Percentiles rank a stretch among this genome's conserved stretches.
phyloP scores from a whole-genome alignment of 2,329 filamentous ascomycete species.

The Botrytis byssoidea region DNA sequence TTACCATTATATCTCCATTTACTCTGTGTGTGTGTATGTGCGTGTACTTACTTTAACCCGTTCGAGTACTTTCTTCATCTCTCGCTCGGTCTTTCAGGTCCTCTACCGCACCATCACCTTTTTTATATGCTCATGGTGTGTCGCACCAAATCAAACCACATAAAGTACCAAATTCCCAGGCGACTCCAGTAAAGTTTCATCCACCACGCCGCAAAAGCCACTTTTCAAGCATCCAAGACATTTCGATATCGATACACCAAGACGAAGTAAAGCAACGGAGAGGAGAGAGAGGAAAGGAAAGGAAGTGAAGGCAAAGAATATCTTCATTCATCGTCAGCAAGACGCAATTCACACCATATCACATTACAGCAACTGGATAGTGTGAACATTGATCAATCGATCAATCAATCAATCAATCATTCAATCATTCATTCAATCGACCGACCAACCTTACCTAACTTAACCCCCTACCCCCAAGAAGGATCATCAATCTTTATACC shows the following conservation, averaged over 20 bases:
- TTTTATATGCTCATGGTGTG: neutral
- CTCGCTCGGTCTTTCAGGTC: neutral
- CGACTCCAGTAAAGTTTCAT: neutral
- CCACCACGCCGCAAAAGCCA: conserved; percentile 1
- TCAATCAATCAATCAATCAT: neutral
- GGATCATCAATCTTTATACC: neutral
- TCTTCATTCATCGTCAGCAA: conserved; percentile 4
- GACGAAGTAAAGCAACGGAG: neutral
- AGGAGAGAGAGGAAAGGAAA: neutral
- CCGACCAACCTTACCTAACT: neutral
- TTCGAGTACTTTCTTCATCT: neutral
- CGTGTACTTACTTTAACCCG: neutral
- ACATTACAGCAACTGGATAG: neutral
- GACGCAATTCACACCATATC: neutral
- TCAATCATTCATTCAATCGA: neutral
- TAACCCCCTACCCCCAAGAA: neutral
- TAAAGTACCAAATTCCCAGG: neutral
- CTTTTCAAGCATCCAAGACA: neutral
- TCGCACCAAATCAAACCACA: neutral
- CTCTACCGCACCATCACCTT: neutral
- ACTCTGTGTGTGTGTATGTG: neutral
- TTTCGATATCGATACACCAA: neutral
- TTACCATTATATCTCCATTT: neutral
- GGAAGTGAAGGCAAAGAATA: neutral
- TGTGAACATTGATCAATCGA: neutral